Base-by-base conservation (phyloP, 1,284 basidiomycete genomes). In the Uromyces viciae-fabae region DNA sequence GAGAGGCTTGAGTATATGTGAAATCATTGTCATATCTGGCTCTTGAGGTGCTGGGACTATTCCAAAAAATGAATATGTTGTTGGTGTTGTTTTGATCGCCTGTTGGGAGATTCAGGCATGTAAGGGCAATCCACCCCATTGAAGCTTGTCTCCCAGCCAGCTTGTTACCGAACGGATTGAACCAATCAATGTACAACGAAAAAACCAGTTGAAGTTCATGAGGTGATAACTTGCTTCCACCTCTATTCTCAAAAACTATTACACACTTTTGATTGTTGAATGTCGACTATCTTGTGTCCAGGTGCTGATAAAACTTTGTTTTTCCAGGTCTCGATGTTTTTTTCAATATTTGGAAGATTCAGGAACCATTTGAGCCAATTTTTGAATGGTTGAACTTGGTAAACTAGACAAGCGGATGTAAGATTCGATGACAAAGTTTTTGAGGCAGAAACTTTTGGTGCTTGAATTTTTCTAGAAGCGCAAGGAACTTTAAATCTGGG, bases 321-420 rank as follows among this genome's bases (percentile, higher is more conserved):
- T 5, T 19, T 19, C 71, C 71, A 73, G 46, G 49, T 46, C n/a
- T 73, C 71, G 54, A 73, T 73, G 22, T 42, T 31, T 28, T 73
- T 19, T 33, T 73, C 71, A 73, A 54, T 73, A 17, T 54, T 15
- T 9, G 43, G 71, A 28, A 73, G 15, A 49, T 19, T 28, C 25
- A 73, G 46, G 14, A 73, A 73, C 71, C 71, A 73, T 3, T 7
- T 22, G 43, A 71, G 68, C 68, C 68, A 71, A 7, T 71, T 31
- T 38, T 38, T 14, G 43, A 71, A 28, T 9, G 49, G 43, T 54
- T 73, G 71, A 73, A n/a, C n/a, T n/a, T n/a, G n/a, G n/a, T n/a
- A n/a, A n/a, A n/a, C n/a, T n/a, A n/a, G n/a, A 31, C 22, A 22
- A 33, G 28, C 25, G 28, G 36, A 5, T 64, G n/a, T n/a, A n/a